phyloP scores from a whole-genome alignment of 208 protist species.

The Kentomonas sorsogonicus region DNA sequence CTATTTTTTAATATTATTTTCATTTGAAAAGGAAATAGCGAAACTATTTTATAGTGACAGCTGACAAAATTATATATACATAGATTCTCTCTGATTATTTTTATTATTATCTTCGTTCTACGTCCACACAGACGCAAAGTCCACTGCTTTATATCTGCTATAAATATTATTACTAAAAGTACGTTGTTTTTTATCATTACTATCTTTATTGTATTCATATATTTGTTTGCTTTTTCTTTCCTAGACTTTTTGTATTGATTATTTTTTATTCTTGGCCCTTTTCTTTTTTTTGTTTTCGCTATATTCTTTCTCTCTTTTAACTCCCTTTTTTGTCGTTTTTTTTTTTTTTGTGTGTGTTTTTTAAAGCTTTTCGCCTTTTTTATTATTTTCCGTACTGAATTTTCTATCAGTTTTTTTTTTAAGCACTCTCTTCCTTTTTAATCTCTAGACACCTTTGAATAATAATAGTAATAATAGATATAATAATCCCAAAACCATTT shows the following conservation, averaged over 20 bases:
- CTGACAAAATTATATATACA: neutral
- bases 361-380: constrained; percentile 4
- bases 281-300: neutral
- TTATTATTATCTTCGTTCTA: neutral
- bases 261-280: too few relatives aligned
- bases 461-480: too few relatives aligned
- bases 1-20: too few relatives aligned
- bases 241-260: too few relatives aligned
- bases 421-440: too few relatives aligned
- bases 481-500: neutral
- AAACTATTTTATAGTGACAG: too few relatives aligned
- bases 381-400: neutral
- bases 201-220: neutral
- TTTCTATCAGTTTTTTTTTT: constrained; percentile 13
- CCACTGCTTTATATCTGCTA: too few relatives aligned
- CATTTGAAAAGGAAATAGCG: too few relatives aligned
- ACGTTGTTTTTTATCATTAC: too few relatives aligned
- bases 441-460: neutral
- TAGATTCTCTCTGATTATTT: neutral
- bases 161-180: too few relatives aligned
- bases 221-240: constrained; percentile 2
- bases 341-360: constrained; percentile 1
- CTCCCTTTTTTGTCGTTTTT: constrained; percentile 10
- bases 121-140: neutral
- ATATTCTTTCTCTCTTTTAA: neutral